These are phyloP conservation scores for Thielaviopsis cerberus DNA, from an alignment of 2,329 filamentous ascomycete species.

Conservation along the genomic window DNA sequence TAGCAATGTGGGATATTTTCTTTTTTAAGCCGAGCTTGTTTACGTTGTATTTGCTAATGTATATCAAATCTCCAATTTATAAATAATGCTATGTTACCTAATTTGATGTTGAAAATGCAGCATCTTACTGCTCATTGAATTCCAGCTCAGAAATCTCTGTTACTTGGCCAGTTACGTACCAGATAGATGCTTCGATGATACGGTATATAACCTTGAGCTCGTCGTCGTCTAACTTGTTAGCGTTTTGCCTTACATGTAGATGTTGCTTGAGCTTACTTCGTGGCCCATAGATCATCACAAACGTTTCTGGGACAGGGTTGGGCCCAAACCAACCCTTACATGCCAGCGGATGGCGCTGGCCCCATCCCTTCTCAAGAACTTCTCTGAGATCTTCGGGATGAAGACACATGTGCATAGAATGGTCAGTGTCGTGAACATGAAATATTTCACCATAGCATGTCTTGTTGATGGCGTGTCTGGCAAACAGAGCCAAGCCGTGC, in stretches of 20 bases:
- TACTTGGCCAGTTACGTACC: constrained; percentile 38
- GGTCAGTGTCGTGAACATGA: constrained; percentile 61
- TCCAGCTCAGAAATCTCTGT: not conserved
- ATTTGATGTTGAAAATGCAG: too few relatives aligned
- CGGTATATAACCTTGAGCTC: constrained; percentile 49
- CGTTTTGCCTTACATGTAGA: not conserved
- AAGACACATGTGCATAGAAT: constrained; percentile 60
- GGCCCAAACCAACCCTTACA: constrained; percentile 42
- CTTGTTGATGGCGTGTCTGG: constrained; percentile 43
- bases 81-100: too few relatives aligned
- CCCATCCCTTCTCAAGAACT: constrained; percentile 61
- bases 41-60: not conserved
- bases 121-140: not conserved
- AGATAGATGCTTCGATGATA: constrained; percentile 58
- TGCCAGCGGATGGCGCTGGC: constrained; percentile 50
- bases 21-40: not conserved
- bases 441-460: constrained; percentile 67
- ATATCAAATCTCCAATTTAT: not conserved
- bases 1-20: not conserved
- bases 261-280: constrained; percentile 24
- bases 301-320: constrained; percentile 53
- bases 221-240: constrained; percentile 27
- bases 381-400: constrained; percentile 60
- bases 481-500: constrained; percentile 60
- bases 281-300: constrained; percentile 70